phyloP scores from a whole-genome alignment of 192 early-diverging fungal species.

The Blastocladiella britannica region DNA sequence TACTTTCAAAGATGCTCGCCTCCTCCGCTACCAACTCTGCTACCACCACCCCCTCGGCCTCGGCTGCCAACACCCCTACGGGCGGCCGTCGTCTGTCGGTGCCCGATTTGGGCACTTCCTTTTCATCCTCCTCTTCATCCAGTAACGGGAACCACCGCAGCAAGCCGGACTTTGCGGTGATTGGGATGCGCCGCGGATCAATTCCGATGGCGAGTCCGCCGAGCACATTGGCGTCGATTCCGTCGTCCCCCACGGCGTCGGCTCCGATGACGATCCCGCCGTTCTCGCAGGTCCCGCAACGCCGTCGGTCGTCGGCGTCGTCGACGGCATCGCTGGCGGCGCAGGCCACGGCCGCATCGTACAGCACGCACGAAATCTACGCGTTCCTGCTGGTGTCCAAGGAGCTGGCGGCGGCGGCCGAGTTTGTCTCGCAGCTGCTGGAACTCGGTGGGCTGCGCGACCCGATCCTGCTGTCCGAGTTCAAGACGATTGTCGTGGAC shows the following conservation, averaged over 20 bases:
- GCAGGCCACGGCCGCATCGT: background rate
- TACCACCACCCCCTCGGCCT: no score
- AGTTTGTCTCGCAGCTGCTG: background rate
- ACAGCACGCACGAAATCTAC: background rate
- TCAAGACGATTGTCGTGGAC: background rate
- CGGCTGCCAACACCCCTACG: no score
- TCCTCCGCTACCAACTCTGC: no score
- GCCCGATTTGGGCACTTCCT: background rate
- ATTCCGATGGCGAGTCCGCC: no score
- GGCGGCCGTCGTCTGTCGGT: no score
- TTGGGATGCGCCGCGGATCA: no score
- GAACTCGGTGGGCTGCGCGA: background rate
- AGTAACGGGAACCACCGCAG: no score
- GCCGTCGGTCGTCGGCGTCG: background rate
- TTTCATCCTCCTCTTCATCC: background rate
- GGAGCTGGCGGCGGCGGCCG: background rate
- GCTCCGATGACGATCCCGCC: no score
- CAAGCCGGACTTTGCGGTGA: no score
- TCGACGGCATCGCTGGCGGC: background rate
- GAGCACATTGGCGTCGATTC: no score
- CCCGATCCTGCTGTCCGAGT: background rate
- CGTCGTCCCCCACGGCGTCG: no score
- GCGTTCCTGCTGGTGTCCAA: background rate
- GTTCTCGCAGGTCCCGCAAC: constrained; percentile 1
- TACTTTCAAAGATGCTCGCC: no score